Evolutionary conservation across 306 rosid species (phyloP).

Genomic region (Castanea sativa): DNA sequence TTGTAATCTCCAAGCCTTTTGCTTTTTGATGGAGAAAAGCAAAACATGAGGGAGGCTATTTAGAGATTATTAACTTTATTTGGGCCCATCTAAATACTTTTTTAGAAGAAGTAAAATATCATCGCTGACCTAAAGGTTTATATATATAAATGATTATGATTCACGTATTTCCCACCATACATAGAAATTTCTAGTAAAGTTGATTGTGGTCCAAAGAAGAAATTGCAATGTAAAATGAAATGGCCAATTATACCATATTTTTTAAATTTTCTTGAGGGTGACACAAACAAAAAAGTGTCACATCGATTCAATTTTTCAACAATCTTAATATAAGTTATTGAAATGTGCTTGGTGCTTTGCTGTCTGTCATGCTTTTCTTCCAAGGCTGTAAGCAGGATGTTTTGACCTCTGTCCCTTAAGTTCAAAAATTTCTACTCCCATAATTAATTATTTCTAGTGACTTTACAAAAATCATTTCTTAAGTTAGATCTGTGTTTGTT

Average conservation of each 20-base stretch:
- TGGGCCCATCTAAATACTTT: neutral
- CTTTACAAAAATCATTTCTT: neutral
- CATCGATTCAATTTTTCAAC: neutral
- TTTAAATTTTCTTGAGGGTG: neutral
- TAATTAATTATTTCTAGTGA: neutral
- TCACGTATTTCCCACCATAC: neutral
- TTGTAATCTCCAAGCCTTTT: neutral
- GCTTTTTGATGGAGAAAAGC: neutral
- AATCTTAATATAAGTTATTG: neutral
- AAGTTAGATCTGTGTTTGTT: neutral
- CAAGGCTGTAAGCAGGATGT: conserved; percentile 10
- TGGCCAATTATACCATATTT: neutral
- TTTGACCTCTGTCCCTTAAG: neutral
- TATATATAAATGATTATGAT: neutral
- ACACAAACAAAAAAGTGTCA: neutral
- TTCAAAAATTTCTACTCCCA: neutral
- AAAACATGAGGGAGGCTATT: neutral
- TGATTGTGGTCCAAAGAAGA: neutral
- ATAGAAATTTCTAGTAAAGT: neutral
- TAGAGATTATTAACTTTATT: neutral
- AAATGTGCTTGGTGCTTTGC: conserved; percentile 4
- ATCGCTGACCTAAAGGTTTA: neutral
- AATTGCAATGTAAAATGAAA: neutral
- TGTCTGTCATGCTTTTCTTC: neutral
- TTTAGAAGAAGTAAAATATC: neutral